Conservation (phyloP, 768 basidiomycete genomes). For the Dioszegia hungarica region DNA sequence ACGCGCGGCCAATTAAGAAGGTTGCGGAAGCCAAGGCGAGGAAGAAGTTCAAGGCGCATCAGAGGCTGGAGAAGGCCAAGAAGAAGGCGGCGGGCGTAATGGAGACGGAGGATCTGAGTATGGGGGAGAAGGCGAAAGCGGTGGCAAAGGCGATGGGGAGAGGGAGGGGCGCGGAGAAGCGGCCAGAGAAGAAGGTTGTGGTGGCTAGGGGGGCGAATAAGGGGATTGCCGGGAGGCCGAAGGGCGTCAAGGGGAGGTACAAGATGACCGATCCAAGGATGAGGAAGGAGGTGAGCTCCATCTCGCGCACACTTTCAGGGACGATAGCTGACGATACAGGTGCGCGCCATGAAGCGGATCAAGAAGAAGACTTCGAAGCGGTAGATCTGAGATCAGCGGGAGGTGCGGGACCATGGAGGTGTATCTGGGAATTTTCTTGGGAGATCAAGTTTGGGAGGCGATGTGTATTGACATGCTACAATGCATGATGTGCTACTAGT, state of each 20-base stretch:
- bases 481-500: neutral
- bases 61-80: slow-evolving; percentile 81
- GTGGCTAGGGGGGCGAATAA: slow-evolving; percentile 87
- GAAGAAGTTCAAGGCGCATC: slow-evolving; percentile 84
- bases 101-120: slow-evolving; percentile 70
- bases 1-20: slow-evolving; percentile 98
- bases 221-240: slow-evolving; percentile 86
- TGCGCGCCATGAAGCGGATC: slow-evolving; percentile 74
- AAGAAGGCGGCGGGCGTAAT: slow-evolving; percentile 95
- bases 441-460: neutral
- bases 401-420: neutral
- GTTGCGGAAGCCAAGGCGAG: slow-evolving; percentile 96
- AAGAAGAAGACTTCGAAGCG: slow-evolving; percentile 64
- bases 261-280: slow-evolving; percentile 89
- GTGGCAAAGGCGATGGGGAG: slow-evolving; percentile 77
- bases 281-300: slow-evolving; percentile 59
- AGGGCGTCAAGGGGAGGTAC: slow-evolving; percentile 92
- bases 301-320: neutral
- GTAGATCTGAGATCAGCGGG: neutral
- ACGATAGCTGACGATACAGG: slow-evolving; percentile 51
- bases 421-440: neutral
- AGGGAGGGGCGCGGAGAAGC: slow-evolving; percentile 53
- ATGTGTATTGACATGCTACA: neutral
- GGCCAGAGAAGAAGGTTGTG: slow-evolving; percentile 69
- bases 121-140: slow-evolving; percentile 87